Evolutionary conservation across 306 rosid genomes (phyloP), one percentile per base, ranked within the genome.

Genomic region (Dryas octopetala): DNA sequence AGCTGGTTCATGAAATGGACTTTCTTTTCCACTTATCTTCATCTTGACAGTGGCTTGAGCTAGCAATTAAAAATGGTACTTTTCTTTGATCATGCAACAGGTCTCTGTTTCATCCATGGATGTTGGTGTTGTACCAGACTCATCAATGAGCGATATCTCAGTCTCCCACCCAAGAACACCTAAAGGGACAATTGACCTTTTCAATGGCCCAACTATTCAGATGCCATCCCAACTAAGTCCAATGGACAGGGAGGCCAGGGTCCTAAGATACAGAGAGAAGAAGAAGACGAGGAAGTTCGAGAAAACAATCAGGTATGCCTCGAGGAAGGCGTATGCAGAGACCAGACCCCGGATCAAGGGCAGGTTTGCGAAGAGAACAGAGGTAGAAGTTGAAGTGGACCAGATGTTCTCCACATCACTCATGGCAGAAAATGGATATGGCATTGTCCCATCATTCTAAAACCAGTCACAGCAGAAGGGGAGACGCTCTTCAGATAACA

Each of bases 321-420:
- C 97, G 11, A 89, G 99, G 84, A 92, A 95, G 77, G 99, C 99
- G 49, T 95, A 95, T 60, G 99, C 99, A 8, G 99, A 95, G 75
- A 95, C 97, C 47, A 77, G 99, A 26, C 99, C 97, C 0, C 89
- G 99, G 0, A 90, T 95, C 78, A 95, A 95, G 67, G 99, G 99
- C 70, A 88, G 99, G 53, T 95, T 95, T 4, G 99, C 97, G 0
- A 95, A 90, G 78, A 66, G 97, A 77, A 89, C 91, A 0, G 89
- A 90, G 55, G 78, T 78, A 8, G 96, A 90, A 59, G 87, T 88
- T 14, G 91, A 94, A 76, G 89, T 90, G 38, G 98, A 91, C 62
- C 97, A 85, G 80, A 86, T 88, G 87, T 90, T 90, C 84, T 86
- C 97, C 67, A 60, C 91, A 71, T 0, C 96, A 5, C 81, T 90